These are phyloP conservation scores for Neopestalotiopsis sp. DNA, from an alignment of 2,329 filamentous ascomycete genomes.

Conservation along the genomic window DNA sequence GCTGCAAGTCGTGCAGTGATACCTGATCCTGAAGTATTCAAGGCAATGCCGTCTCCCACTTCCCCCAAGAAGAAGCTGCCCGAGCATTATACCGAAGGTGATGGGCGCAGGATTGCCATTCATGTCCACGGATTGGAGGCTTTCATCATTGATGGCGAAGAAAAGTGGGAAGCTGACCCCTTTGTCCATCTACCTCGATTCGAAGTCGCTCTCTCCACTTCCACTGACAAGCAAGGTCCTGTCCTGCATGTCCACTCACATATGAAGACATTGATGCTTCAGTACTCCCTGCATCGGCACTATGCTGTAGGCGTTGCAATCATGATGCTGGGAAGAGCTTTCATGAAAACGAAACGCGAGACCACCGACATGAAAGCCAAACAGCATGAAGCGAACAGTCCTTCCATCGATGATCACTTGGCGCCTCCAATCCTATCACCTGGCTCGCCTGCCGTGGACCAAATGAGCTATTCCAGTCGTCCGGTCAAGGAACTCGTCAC, in stretches of 20 bases:
- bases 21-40: conserved; percentile 70
- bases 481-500: conserved; percentile 71
- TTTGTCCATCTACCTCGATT: conserved; percentile 87
- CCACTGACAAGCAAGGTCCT: conserved; percentile 85
- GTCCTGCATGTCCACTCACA: conserved; percentile 87
- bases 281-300: conserved; percentile 93
- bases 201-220: conserved; percentile 84
- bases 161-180: conserved; percentile 83
- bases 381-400: conserved; percentile 30
- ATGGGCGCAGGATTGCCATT: conserved; percentile 82
- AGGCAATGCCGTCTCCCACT: conserved; percentile 54
- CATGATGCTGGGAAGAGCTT: conserved; percentile 75
- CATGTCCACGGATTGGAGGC: conserved; percentile 86
- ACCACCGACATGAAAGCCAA: conserved; percentile 38
- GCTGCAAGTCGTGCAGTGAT: conserved; percentile 75
- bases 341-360: conserved; percentile 59
- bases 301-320: conserved; percentile 86
- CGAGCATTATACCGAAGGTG: conserved; percentile 56
- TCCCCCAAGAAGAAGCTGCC: conserved; percentile 59
- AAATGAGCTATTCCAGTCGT: conserved; percentile 40
- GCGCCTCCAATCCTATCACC: conserved; percentile 44
- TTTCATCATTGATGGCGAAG: conserved; percentile 86
- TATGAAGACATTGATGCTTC: conserved; percentile 77
- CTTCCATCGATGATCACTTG: conserved; percentile 37
- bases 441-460: conserved; percentile 35